Percentiles rank a stretch among this genome's conserved stretches.
These are phyloP conservation scores for Ophiocordyceps camponoti-floridani DNA, from an alignment of 2,329 filamentous ascomycete species.

Conservation along the genomic window DNA sequence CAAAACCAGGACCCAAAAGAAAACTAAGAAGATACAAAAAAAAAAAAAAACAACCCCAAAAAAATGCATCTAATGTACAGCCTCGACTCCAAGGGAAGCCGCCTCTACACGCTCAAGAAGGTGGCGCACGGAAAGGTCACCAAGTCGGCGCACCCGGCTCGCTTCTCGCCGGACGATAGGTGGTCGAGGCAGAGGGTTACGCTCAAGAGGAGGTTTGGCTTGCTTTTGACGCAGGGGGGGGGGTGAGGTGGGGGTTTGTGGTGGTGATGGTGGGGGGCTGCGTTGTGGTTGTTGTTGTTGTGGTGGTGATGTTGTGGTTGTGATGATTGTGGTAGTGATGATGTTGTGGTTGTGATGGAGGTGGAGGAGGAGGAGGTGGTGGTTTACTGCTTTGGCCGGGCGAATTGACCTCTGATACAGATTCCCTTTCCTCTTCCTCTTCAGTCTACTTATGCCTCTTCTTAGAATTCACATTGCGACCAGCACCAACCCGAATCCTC, in stretches of 20 bases:
- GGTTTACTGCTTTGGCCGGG: not conserved
- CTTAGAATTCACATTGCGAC: slow-evolving; percentile 68
- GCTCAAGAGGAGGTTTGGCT: slow-evolving; percentile 80
- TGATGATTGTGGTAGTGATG: not conserved
- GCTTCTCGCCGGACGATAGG: slow-evolving; percentile 97
- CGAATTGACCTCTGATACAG: not conserved
- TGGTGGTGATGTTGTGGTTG: too few species aligned
- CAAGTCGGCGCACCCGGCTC: slow-evolving; percentile 87
- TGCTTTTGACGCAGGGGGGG: slow-evolving; percentile 69
- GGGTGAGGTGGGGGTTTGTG: slow-evolving; percentile 8
- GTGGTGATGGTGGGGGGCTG: not conserved
- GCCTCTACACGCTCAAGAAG: slow-evolving; percentile 92
- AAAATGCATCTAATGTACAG: slow-evolving; percentile 62
- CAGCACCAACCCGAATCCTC: slow-evolving; percentile 66
- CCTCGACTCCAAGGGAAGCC: slow-evolving; percentile 64
- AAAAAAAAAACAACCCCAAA: not conserved
- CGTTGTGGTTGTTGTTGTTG: not conserved
- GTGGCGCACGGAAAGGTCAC: slow-evolving; percentile 68
- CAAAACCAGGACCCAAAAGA: too few species aligned
- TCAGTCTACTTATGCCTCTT: slow-evolving; percentile 26
- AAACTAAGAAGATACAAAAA: not conserved
- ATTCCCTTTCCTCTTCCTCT: too few species aligned
- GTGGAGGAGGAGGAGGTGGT: not conserved
- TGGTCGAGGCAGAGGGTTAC: slow-evolving; percentile 93
- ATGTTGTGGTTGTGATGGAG: not conserved